Conservation (phyloP, 257 asterid species). For the Scutellaria baicalensis region DNA sequence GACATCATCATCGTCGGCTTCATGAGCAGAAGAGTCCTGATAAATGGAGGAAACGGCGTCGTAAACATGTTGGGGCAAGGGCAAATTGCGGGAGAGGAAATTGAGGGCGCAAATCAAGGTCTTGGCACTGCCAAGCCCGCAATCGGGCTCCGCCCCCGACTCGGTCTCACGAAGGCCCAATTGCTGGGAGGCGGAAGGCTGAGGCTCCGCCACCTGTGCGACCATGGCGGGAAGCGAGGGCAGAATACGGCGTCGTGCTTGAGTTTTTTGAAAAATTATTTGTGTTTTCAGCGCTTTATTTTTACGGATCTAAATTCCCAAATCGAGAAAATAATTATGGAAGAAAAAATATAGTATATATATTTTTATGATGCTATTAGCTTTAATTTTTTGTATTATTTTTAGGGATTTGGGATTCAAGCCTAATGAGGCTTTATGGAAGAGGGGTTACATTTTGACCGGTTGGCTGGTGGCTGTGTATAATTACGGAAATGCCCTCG, state of each 20-base stretch:
- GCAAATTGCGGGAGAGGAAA: constrained; percentile 84
- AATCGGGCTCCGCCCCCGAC: constrained; percentile 17
- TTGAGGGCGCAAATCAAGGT: constrained; percentile 87
- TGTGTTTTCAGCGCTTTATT: constrained; percentile 8
- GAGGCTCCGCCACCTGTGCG: constrained; percentile 54
- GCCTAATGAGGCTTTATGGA: no score
- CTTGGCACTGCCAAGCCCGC: constrained; percentile 50
- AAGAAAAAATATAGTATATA: background rate
- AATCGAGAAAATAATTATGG: background rate
- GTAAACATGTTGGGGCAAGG: constrained; percentile 74
- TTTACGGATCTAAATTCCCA: constrained; percentile 24
- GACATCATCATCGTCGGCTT: constrained; percentile 17
- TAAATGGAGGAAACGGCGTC: constrained; percentile 82
- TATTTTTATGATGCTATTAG: background rate
- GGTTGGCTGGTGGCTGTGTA: no score
- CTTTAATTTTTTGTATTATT: background rate
- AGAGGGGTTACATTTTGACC: no score
- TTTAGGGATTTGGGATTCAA: background rate
- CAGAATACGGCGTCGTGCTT: constrained; percentile 36
- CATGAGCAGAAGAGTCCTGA: constrained; percentile 12
- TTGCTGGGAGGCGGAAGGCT: constrained; percentile 29
- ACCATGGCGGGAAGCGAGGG: constrained; percentile 61
- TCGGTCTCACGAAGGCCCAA: constrained; percentile 16
- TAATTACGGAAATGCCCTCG: no score
- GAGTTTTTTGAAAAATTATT: constrained; percentile 15